Evolutionary conservation across 169 alveolate species (phyloP).

Genomic region (Plasmodium falciparum): DNA sequence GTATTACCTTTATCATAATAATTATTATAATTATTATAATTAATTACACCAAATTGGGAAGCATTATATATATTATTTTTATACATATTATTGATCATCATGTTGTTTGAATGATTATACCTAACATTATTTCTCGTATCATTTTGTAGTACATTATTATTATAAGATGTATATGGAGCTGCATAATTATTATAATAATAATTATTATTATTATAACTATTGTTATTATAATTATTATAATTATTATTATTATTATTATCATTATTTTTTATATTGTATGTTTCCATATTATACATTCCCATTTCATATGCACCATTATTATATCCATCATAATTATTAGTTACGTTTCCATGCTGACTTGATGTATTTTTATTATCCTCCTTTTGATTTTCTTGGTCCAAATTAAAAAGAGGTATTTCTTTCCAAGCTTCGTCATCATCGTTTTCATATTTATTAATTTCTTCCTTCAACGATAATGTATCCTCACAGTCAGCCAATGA

Average conservation of each 20-base stretch:
- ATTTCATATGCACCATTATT: background rate
- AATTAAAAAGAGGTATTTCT: constrained; percentile 30
- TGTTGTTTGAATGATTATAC: background rate
- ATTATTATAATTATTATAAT: constrained; percentile 19
- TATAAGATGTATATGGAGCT: background rate
- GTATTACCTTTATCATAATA: background rate
- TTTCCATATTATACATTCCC: background rate
- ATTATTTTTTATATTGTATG: background rate
- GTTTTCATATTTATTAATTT: constrained; percentile 14
- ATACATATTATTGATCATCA: constrained; percentile 42
- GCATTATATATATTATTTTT: constrained; percentile 43
- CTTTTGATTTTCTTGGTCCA: background rate
- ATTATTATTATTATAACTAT: background rate
- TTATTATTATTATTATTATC: background rate
- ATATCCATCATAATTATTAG: background rate
- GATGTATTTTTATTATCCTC: background rate
- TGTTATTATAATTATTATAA: background rate
- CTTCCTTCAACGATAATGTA: constrained; percentile 45
- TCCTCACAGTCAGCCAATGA: constrained; percentile 62
- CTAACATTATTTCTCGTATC: background rate
- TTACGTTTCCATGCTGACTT: background rate
- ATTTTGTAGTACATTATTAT: too few relatives aligned
- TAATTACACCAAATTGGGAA: constrained; percentile 18
- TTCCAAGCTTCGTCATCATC: constrained; percentile 56
- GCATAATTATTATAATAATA: constrained; percentile 1